Evolutionary conservation across 768 basidiomycete genomes (phyloP).

Genomic region (Suillus decipiens): DNA sequence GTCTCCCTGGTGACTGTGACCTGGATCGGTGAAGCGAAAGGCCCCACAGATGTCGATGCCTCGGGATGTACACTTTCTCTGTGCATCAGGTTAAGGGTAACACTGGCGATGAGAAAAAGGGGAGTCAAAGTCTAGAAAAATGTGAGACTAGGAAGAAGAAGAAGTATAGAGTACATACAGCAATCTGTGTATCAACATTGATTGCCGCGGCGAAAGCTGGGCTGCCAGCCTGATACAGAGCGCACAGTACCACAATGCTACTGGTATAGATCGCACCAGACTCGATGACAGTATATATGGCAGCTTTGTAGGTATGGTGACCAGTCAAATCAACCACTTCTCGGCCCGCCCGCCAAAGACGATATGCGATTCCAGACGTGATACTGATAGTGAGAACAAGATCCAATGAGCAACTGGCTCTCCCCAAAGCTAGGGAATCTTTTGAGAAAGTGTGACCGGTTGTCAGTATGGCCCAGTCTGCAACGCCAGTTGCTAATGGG

Average conservation of each 20-base stretch:
- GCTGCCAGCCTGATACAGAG: constrained; percentile 10
- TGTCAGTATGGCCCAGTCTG: not conserved
- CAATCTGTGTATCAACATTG: constrained; percentile 15
- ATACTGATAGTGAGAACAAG: constrained; percentile 14
- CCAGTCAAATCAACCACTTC: not conserved
- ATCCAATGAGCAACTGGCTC: constrained; percentile 14
- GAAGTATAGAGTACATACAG: constrained; percentile 7
- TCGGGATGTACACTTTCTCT: not conserved
- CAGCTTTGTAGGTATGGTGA: constrained; percentile 10
- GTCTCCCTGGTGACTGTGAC: not conserved
- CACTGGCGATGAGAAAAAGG: constrained; percentile 18
- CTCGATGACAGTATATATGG: constrained; percentile 20
- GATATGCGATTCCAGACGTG: constrained; percentile 17
- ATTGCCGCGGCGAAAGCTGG: not conserved
- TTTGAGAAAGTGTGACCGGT: not conserved
- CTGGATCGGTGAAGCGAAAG: not conserved
- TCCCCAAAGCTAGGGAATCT: not conserved
- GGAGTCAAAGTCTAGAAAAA: constrained; percentile 16
- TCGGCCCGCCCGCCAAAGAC: constrained; percentile 16
- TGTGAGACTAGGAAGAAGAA: not conserved
- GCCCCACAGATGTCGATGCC: not conserved
- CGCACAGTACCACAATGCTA: constrained; percentile 17
- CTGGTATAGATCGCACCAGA: constrained; percentile 20
- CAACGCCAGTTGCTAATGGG: not conserved
- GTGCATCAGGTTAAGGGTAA: constrained; percentile 13